Evolutionary conservation across 352 stramenopile genomes (phyloP), one percentile per base, ranked within the genome.

Genomic region (Pseudoperonospora humuli): DNA sequence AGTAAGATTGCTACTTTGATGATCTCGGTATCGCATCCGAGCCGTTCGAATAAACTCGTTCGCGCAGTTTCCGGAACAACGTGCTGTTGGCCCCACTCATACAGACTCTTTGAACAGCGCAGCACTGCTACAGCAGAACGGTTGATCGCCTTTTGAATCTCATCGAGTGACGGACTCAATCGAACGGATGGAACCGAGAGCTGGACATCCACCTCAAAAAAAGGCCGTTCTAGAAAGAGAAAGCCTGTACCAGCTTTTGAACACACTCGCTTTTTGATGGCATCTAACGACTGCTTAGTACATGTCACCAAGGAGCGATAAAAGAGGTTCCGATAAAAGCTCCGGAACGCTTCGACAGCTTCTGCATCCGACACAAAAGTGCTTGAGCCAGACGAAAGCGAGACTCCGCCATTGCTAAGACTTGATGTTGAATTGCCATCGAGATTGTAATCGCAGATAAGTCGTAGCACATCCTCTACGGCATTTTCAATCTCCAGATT

Each of bases 131-230:
- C 73, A 18, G 83, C 80, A 0, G 74, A 82, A 0, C 75, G 68
- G 26, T 94, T 94, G 46, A 93, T 88, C 6, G 80, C 83, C 27
- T 77, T 75, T 36, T 94, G 80, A 27, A 94, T 86, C 36, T 93
- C 80, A 35, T 94, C 80, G 0, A 94, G 59, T 7, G 76, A 86
- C 11, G 83, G 83, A 35, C 70, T 85, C 2, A 94, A 62, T 0
- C 80, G 65, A 7, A 93, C 78, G 0, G 70, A 86, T n/a, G 83
- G 83, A 3, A 92, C 80, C 0, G 66, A 78, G 17, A 90, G 64
- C 52, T 94, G 80, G 0, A 93, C 83, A 34, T 94, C 80, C 2
- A 94, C 81, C 40, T 88, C 77, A 44, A 94, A 94, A 45, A 94
- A 94, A 3, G 83, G 80, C 1, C 80, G 60, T 21, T 93, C 75